Percentiles rank a stretch among this genome's conserved stretches.
phyloP scores from a whole-genome alignment of 164 flowering plant genomes.

The Magnolia officinalis region DNA sequence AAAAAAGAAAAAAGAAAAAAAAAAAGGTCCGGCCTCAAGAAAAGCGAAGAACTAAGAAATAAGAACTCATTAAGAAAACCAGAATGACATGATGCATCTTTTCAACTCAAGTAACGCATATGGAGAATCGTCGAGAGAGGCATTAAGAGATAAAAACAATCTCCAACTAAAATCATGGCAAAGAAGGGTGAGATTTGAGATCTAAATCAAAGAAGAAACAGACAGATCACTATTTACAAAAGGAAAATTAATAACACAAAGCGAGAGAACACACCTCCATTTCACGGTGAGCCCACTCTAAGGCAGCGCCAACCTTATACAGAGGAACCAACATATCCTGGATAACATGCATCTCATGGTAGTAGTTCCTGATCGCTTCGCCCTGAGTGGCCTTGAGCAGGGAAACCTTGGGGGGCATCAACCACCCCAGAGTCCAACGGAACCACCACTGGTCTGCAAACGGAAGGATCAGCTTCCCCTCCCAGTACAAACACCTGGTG shows the following conservation, averaged over 20 bases:
- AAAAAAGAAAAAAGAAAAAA: no score
- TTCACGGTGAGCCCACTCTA: constrained; percentile 78
- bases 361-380: constrained; percentile 94
- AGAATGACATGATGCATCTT: not conserved
- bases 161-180: not conserved
- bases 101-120: not conserved
- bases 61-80: not conserved
- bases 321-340: constrained; percentile 99
- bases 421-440: constrained; percentile 82
- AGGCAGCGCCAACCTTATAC: constrained; percentile 93
- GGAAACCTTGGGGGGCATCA: constrained; percentile 99
- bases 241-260: not conserved
- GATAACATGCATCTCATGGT: constrained; percentile 98
- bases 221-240: not conserved
- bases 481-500: constrained; percentile 97
- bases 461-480: constrained; percentile 96
- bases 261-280: constrained; percentile 70
- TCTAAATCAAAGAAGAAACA: not conserved
- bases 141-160: not conserved
- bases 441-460: constrained; percentile 98
- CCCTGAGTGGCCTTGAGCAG: constrained; percentile 97
- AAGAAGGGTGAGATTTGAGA: not conserved
- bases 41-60: no score
- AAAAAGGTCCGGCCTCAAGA: not conserved
- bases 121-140: not conserved